These are phyloP conservation scores for Candida incommunis DNA, from an alignment of 805 yeast genomes.

Conservation along the genomic window DNA sequence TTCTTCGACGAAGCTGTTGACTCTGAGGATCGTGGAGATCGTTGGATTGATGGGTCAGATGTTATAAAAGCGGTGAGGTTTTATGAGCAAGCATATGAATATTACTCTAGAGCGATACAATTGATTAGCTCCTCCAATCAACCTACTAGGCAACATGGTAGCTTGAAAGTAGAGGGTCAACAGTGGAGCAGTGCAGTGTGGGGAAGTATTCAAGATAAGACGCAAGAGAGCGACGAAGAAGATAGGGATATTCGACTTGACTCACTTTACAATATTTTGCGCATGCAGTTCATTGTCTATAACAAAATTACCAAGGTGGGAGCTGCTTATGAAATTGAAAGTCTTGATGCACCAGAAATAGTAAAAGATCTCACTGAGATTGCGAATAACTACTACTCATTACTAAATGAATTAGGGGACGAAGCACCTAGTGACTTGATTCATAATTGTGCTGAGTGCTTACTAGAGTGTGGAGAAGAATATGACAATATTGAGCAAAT, in stretches of 20 bases:
- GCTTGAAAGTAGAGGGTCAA: conserved; percentile 1
- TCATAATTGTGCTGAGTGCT: conserved; percentile 13
- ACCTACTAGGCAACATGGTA: conserved; percentile 10
- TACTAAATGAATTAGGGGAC: not conserved
- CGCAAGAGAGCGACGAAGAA: not conserved
- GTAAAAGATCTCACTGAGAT: conserved; percentile 5
- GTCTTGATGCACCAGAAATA: conserved; percentile 2
- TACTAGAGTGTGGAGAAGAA: conserved; percentile 13
- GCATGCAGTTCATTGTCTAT: conserved; percentile 48
- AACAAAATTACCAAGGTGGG: conserved; percentile 28
- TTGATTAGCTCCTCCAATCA: conserved; percentile 3
- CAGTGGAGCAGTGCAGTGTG: conserved; percentile 1
- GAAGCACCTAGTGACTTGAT: conserved; percentile 7
- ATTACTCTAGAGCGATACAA: conserved; percentile 27
- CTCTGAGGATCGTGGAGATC: conserved; percentile 62
- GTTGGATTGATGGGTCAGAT: conserved; percentile 53
- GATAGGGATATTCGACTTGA: conserved; percentile 21
- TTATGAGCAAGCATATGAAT: conserved; percentile 40
- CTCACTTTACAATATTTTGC: conserved; percentile 41
- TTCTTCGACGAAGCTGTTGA: conserved; percentile 40
- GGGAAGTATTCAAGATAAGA: not conserved
- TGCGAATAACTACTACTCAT: conserved; percentile 4
- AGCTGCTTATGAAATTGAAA: conserved; percentile 3
- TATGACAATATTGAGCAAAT: conserved; percentile 3
- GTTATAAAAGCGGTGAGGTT: conserved; percentile 49